phyloP scores from a whole-genome alignment of 2,329 filamentous ascomycete species.

The Rutstroemia sydowiana region DNA sequence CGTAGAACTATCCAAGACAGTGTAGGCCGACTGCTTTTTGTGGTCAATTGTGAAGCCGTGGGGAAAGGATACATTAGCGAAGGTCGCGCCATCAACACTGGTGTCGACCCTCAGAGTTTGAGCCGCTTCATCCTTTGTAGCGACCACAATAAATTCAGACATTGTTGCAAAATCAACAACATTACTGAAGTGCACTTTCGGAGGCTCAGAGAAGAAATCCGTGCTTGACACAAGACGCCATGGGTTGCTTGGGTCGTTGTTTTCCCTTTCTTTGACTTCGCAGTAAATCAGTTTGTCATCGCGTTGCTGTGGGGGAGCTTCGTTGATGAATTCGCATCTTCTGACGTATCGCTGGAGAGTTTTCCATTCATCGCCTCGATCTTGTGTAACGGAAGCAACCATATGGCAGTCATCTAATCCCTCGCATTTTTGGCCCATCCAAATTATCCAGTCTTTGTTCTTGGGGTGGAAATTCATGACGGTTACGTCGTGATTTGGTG shows the following conservation, averaged over 20 bases:
- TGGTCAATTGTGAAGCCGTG: slow-evolving; percentile 72
- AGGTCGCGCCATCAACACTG: slow-evolving; percentile 76
- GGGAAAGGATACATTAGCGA: slow-evolving; percentile 80
- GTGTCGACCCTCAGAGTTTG: slow-evolving; percentile 68
- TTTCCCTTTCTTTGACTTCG: slow-evolving; percentile 54
- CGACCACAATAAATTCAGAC: slow-evolving; percentile 93
- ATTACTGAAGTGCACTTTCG: slow-evolving; percentile 55
- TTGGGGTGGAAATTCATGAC: slow-evolving; percentile 74
- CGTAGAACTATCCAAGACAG: slow-evolving; percentile 87
- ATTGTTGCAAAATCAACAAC: slow-evolving; percentile 87
- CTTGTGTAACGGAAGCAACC: slow-evolving; percentile 68
- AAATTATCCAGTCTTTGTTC: slow-evolving; percentile 84
- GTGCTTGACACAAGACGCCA: slow-evolving; percentile 69
- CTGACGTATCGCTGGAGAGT: slow-evolving; percentile 65
- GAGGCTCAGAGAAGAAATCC: slow-evolving; percentile 65
- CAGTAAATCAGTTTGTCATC: slow-evolving; percentile 46
- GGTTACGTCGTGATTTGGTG: slow-evolving; percentile 33
- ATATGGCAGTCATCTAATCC: slow-evolving; percentile 53
- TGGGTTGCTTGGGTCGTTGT: slow-evolving; percentile 54
- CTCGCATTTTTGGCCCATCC: slow-evolving; percentile 70
- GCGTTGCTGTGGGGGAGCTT: slow-evolving; percentile 46
- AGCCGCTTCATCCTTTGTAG: slow-evolving; percentile 57
- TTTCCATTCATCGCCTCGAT: slow-evolving; percentile 76
- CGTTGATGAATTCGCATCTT: slow-evolving; percentile 81
- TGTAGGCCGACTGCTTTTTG: slow-evolving; percentile 65